phyloP scores from a whole-genome alignment of 257 asterid species.

The Rhazya stricta region DNA sequence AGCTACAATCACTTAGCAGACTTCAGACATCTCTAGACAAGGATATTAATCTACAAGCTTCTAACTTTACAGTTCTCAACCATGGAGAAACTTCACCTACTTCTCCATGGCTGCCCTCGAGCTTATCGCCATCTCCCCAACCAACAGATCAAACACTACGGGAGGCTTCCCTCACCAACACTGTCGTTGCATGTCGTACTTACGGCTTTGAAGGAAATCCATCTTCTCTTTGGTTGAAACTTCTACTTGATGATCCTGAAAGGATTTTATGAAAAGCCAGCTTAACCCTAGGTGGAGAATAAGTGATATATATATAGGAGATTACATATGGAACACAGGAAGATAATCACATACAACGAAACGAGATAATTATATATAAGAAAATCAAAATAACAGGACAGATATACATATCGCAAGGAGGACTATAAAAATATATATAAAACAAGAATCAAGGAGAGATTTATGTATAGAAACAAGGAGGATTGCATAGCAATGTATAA shows the following conservation, averaged over 20 bases:
- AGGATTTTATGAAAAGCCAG: slow-evolving; percentile 55
- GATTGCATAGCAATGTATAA: slow-evolving; percentile 29
- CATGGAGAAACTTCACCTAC: slow-evolving; percentile 32
- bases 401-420: too few species aligned
- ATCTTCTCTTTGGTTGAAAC: slow-evolving; percentile 57
- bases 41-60: slow-evolving; percentile 18
- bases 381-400: too few species aligned
- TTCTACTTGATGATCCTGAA: slow-evolving; percentile 56
- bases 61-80: slow-evolving; percentile 19
- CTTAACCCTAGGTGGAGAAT: too few species aligned
- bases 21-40: slow-evolving; percentile 12
- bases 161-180: slow-evolving; percentile 25
- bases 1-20: slow-evolving; percentile 34
- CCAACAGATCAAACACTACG: slow-evolving; percentile 15
- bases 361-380: too few species aligned
- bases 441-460: too few species aligned
- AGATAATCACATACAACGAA: too few species aligned
- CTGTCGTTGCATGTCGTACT: slow-evolving; percentile 39
- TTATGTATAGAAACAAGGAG: too few species aligned
- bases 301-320: too few species aligned
- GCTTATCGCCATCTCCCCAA: slow-evolving; percentile 23
- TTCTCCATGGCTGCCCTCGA: slow-evolving; percentile 28
- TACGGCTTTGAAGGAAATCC: slow-evolving; percentile 52
- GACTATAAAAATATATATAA: too few species aligned
- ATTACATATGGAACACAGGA: too few species aligned